phyloP scores from a whole-genome alignment of 371 early-diverging fungal genomes.

The Mortierella sp. region DNA sequence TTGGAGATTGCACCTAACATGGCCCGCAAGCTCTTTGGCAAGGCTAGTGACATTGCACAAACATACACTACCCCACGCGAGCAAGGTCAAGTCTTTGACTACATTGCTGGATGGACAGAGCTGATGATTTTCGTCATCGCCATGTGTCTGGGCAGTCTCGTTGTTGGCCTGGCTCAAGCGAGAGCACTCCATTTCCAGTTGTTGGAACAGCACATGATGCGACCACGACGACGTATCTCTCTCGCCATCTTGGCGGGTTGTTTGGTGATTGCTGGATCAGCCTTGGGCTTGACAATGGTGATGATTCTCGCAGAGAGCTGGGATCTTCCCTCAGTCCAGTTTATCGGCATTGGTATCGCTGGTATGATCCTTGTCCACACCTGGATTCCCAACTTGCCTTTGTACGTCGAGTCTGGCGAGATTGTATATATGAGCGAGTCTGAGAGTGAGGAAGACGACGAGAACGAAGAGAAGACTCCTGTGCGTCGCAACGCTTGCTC shows the following conservation, averaged over 20 bases:
- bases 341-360: conserved; percentile 41
- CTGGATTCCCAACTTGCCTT: conserved; percentile 26
- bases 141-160: conserved; percentile 29
- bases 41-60: background rate
- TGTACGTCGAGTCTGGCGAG: conserved; percentile 4
- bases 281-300: conserved; percentile 24
- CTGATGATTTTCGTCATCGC: conserved; percentile 29
- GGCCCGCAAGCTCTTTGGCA: background rate
- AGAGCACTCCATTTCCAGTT: conserved; percentile 16
- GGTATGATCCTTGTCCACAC: conserved; percentile 44
- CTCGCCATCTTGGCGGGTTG: conserved; percentile 3
- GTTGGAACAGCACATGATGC: background rate
- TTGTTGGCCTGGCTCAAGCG: conserved; percentile 37
- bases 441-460: background rate
- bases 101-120: conserved; percentile 28
- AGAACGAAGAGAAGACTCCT: conserved; percentile 12
- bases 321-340: conserved; percentile 45
- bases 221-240: too few relatives aligned
- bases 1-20: background rate
- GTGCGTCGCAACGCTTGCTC: conserved; percentile 40
- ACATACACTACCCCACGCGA: background rate
- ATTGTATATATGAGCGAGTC: background rate
- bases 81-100: conserved; percentile 22
- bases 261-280: conserved; percentile 14
- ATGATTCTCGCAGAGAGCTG: conserved; percentile 45